Evolutionary conservation across 2,329 filamentous ascomycete genomes (phyloP), one percentile per base, ranked within the genome.

Genomic region (Aspergillus tamarii): DNA sequence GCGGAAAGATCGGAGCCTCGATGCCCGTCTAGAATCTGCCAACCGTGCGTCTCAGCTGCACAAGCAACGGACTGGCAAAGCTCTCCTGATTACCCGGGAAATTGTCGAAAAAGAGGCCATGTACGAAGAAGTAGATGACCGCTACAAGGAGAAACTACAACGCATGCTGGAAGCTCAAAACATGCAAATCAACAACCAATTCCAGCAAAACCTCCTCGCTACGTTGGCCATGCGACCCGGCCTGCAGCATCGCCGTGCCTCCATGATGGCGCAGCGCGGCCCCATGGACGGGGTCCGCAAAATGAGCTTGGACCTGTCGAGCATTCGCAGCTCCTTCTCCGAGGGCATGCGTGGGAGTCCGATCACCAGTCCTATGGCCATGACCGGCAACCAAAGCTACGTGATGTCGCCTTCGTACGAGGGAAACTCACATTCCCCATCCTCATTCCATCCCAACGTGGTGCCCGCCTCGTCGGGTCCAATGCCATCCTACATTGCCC

Each of bases 91-190:
- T 63, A 93, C 90, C 30, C 91, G 94, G 77, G 87, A 95, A 72
- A 93, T 95, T 78, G 93, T 97, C 14, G 83, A 91, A 69, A 93
- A 92, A 66, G 94, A 97, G 76, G 93, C 96, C 76, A 96, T 97
- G 92, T 97, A 97, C 74, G 93, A 97, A 73, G 94, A 97, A 77
- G 92, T 96, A 73, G 93, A 96, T 59, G 92, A 96, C 69, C 91
- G 94, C 62, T 78, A 78, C 56, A 76, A 78, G 61, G 76, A 78
- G 58, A 79, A 78, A 62, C 74, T 77, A 36, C 74, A 77, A 48
- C 74, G 72, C n/a, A 76, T 78, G 70, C 69, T 79, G 55, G 75
- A 78, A 46, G 74, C 72, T 5, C 77, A 79, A 66, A 78, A 75
- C 63, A 67, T 72, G 68, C 73, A 77, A 64, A 73, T 79, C 55